Percentiles rank a stretch among this genome's conserved stretches.
Conservation (phyloP, 179 eudicot species). For the Dionaea muscipula region DNA sequence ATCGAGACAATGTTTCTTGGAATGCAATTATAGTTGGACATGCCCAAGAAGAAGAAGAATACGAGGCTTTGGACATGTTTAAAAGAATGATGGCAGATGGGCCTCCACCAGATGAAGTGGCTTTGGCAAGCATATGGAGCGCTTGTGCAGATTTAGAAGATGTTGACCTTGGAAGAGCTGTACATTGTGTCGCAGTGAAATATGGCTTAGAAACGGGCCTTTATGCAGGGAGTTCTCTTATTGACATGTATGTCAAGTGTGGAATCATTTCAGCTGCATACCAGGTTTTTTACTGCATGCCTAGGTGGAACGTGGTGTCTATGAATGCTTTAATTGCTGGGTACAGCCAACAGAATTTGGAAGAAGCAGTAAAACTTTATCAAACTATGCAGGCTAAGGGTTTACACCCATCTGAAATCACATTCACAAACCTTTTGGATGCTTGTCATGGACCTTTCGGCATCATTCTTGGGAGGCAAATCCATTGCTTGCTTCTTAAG, state of each 20-base stretch:
- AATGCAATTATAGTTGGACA: conserved; percentile 81
- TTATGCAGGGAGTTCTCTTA: conserved; percentile 72
- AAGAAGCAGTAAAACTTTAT: conserved; percentile 40
- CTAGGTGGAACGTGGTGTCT: conserved; percentile 46
- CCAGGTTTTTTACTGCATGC: conserved; percentile 48
- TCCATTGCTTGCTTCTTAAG: conserved; percentile 52
- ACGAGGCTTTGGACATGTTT: conserved; percentile 60
- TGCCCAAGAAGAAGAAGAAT: conserved; percentile 59
- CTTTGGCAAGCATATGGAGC: conserved; percentile 65
- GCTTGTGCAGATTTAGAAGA: conserved; percentile 56
- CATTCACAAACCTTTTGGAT: conserved; percentile 64
- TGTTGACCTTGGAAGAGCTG: conserved; percentile 35
- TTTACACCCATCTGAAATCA: conserved; percentile 60
- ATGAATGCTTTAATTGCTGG: conserved; percentile 73
- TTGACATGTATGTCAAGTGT: conserved; percentile 90
- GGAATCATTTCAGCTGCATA: conserved; percentile 39
- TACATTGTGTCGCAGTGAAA: conserved; percentile 55
- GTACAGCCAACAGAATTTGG: conserved; percentile 33
- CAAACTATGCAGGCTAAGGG: conserved; percentile 43
- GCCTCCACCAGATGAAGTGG: conserved; percentile 60
- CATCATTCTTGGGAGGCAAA: conserved; percentile 51
- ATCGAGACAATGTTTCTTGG: conserved; percentile 79
- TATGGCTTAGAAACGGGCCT: conserved; percentile 54
- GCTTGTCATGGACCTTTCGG: conserved; percentile 29
- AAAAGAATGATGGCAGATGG: conserved; percentile 49